These are phyloP conservation scores for Ulvella scutata DNA, from an alignment of 139 green algal species.

Conservation along the genomic window DNA sequence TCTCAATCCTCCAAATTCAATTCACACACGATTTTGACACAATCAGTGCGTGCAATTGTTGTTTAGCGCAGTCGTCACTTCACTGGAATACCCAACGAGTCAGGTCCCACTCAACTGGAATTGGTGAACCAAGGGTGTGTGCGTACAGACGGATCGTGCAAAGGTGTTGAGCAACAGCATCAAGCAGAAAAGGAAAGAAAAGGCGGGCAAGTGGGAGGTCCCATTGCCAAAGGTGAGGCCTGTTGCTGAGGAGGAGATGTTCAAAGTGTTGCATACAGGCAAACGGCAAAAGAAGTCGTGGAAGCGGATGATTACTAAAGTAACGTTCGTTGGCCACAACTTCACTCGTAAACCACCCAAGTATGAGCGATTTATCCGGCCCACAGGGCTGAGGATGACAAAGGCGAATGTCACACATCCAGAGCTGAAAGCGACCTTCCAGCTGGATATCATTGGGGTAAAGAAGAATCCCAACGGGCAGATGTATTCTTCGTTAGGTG, in stretches of 20 bases:
- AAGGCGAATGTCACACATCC: conserved; percentile 98
- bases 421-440: conserved; percentile 96
- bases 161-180: conserved; percentile 99
- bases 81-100: too few relatives aligned
- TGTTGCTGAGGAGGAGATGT: conserved; percentile 98
- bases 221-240: conserved; percentile 94
- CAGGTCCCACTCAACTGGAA: too few relatives aligned
- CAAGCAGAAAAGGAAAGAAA: conserved; percentile 99
- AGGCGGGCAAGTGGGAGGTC: conserved; percentile 99
- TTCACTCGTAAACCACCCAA: conserved; percentile 99
- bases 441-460: conserved; percentile 92
- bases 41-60: too few relatives aligned
- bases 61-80: too few relatives aligned
- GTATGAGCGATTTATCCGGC: conserved; percentile 98
- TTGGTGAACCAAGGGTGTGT: too few relatives aligned
- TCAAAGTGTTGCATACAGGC: conserved; percentile 84
- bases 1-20: too few relatives aligned
- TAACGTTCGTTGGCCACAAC: conserved; percentile 86
- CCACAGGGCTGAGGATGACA: conserved; percentile 90
- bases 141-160: conserved; percentile 64
- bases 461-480: conserved; percentile 99
- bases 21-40: too few relatives aligned
- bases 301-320: conserved; percentile 99
- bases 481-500: conserved; percentile 88
- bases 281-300: conserved; percentile 90